Evolutionary conservation across 2,329 filamentous ascomycete genomes (phyloP).

Genomic region (Microsporum ferrugineum): DNA sequence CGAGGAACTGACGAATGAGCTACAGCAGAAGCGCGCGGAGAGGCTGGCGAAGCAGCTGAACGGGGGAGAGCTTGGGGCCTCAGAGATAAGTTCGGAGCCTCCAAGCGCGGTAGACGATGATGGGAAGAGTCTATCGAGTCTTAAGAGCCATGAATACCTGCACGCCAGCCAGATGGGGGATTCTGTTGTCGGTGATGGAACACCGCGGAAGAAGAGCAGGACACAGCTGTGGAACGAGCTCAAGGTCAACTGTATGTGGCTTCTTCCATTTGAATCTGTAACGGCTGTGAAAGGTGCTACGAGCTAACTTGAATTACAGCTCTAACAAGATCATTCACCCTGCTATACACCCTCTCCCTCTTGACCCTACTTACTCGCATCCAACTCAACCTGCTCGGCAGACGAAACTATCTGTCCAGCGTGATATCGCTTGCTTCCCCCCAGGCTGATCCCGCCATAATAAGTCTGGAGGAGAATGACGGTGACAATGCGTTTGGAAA

Average conservation of each 20-base stretch:
- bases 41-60: conserved; percentile 47
- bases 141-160: conserved; percentile 70
- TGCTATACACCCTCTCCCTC: conserved; percentile 82
- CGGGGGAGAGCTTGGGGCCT: conserved; percentile 45
- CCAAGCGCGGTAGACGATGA: conserved; percentile 75
- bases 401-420: conserved; percentile 88
- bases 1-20: conserved; percentile 81
- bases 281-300: no score
- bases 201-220: conserved; percentile 58
- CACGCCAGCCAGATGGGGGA: conserved; percentile 67
- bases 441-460: conserved; percentile 56
- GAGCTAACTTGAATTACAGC: conserved; percentile 41
- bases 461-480: conserved; percentile 85
- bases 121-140: conserved; percentile 60
- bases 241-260: conserved; percentile 71
- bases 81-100: conserved; percentile 46
- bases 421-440: conserved; percentile 83
- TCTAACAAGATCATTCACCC: conserved; percentile 78
- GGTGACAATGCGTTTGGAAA: conserved; percentile 80
- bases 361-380: conserved; percentile 87
- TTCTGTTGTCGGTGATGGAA: conserved; percentile 40
- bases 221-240: conserved; percentile 94
- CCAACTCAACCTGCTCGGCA: conserved; percentile 91
- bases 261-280: background rate
- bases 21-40: conserved; percentile 83